Base-by-base conservation (phyloP, 371 early-diverging fungal species). In the Encephalitozoon romaleae region DNA sequence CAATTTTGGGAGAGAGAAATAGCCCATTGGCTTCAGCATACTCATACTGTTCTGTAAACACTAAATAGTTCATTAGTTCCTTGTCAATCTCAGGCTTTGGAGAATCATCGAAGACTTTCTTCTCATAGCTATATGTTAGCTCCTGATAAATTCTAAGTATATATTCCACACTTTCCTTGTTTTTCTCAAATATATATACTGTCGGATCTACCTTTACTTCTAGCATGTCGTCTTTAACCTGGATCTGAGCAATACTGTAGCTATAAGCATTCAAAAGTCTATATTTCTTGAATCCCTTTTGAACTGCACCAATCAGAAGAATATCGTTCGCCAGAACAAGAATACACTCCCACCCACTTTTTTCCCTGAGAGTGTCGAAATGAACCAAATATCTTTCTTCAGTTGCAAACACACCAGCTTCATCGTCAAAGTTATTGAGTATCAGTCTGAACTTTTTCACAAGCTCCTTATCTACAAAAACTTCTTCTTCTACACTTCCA, bases 281-380 rank as follows among this genome's bases (percentile, higher is more conserved):
- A 67, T 72, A 80, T n/a, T 76, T 72, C 45, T 38, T 66, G 65
- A 23, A 23, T 67, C 52, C 39, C 41, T 69, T 15, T 6, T 43
- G 49, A 1, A 64, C 38, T 18, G 55, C 42, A 30, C 76, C 81
- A 18, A 81, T 73, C 49, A 81, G 43, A 34, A 81, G 32, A 21
- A 81, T 38, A 43, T 81, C 81, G 70, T 81, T 81, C 6, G 78
- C 63, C 23, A 81, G 30, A 25, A 81, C 11, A 21, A 70, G 54
- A 15, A 73, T 32, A 47, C 42, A 66, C 34, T 67, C 42, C 59
- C 21, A 1, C 8, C 59, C 59, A 21, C 42, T 45, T 12, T 75
- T 67, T 8, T 72, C 55, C 34, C 38, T 72, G 51, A 75, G 70
- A 49, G 39, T 39, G 12, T 67, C 72, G 23, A 51, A 43, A 34